phyloP scores from a whole-genome alignment of 441 rosid species.

The Hura crepitans region DNA sequence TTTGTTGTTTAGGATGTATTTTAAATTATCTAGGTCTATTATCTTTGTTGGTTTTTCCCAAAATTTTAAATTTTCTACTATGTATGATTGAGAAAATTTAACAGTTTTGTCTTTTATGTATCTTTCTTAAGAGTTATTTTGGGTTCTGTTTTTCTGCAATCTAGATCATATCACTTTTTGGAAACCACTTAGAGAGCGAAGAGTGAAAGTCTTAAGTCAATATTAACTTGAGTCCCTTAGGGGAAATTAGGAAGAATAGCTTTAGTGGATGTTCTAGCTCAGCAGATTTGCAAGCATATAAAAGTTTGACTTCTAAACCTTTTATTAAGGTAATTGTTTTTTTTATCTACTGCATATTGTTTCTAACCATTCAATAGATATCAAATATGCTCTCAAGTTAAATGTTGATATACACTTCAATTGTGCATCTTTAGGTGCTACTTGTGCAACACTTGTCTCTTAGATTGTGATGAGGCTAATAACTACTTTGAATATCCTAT shows the following conservation, averaged over 20 bases:
- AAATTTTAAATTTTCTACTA: too few relatives aligned
- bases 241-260: conserved; percentile 87
- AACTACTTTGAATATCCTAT: neutral
- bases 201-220: conserved; percentile 80
- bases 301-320: conserved; percentile 84
- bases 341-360: neutral
- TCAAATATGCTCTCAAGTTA: neutral
- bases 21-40: too few relatives aligned
- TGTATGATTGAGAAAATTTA: too few relatives aligned
- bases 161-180: conserved; percentile 80
- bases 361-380: neutral
- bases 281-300: conserved; percentile 81
- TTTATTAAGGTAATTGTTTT: conserved; percentile 66
- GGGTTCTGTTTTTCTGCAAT: too few relatives aligned
- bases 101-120: too few relatives aligned
- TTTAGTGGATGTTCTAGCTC: conserved; percentile 71
- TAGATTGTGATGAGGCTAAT: neutral
- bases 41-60: too few relatives aligned
- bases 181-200: conserved; percentile 96
- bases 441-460: neutral
- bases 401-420: neutral
- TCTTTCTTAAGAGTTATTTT: too few relatives aligned
- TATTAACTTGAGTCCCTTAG: conserved; percentile 70
- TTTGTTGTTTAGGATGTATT: too few relatives aligned
- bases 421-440: neutral